Evolutionary conservation across 2,329 filamentous ascomycete species (phyloP), one percentile per base, ranked within the genome.

Genomic region (Diplodia sapinea): DNA sequence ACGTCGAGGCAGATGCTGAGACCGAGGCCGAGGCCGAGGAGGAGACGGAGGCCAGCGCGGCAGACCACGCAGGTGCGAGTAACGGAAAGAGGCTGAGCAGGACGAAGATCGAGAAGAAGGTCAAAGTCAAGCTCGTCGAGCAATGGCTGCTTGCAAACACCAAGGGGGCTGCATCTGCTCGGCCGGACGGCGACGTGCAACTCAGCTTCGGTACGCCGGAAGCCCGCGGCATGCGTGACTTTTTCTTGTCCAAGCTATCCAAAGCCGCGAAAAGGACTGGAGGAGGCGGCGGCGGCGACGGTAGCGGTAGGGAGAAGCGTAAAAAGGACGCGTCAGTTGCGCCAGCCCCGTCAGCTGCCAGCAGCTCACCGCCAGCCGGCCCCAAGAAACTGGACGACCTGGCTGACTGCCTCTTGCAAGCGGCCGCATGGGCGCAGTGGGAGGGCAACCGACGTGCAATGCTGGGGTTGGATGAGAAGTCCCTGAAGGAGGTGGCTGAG

Each of bases 351-450:
- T 13, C 23, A 3, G 51, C 4, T 47, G 43, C 23, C 57, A 36
- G 17, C 38, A 9, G 3, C 8, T 29, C 40, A 31, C 47, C 43
- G 43, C 38, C 54, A 51, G 29, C 31, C n/a, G 59, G 51, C 31
- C 59, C 59, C 31, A 63, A 63, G 31, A 95, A 95, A 78, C 77
- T 94, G 65, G 92, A 96, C 77, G 92, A 96, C 80, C 79, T 96
- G 61, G 90, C 92, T 0, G 92, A 96, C 80, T 91, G 89, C 75
- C 79, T 95, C 31, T 76, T 95, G 65, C 92, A 96, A 77, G 92
- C 88, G 2, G 83, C 92, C 68, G 89, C 91, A 2, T 94, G 91
- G 88, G 78, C 92, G 47, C 84, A 88, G 69, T 96, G 92, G 92
- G 87, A 93, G 74, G 80, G 83, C 71, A 91, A 91, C 71, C 69